These are phyloP conservation scores for Pythium aristosporum DNA, from an alignment of 352 stramenopile species.

Conservation along the genomic window DNA sequence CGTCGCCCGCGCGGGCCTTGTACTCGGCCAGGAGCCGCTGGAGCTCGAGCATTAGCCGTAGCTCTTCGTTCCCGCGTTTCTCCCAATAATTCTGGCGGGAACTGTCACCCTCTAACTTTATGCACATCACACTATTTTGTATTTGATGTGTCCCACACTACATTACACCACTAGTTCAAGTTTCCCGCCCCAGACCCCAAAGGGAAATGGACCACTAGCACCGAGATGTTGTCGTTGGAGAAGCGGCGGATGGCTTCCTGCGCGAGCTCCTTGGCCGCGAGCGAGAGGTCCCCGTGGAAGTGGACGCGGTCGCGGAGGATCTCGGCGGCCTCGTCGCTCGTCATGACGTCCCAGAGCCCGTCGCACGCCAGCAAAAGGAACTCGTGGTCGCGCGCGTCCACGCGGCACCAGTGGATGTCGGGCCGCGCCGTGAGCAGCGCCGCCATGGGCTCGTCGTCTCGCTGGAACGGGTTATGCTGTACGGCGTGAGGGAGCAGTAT, in stretches of 20 bases:
- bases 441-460: slow-evolving; percentile 53
- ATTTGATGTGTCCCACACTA: neutral
- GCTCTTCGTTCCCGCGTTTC: neutral
- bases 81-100: slow-evolving; percentile 7
- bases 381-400: slow-evolving; percentile 41
- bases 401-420: slow-evolving; percentile 42
- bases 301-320: slow-evolving; percentile 54
- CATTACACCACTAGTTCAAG: neutral
- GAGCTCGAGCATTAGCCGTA: slow-evolving; percentile 22
- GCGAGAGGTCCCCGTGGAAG: slow-evolving; percentile 51
- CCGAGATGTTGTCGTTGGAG: slow-evolving; percentile 83
- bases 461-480: slow-evolving; percentile 35
- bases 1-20: slow-evolving; percentile 10
- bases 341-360: slow-evolving; percentile 83
- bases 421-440: slow-evolving; percentile 52
- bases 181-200: neutral
- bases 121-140: slow-evolving; percentile 9
- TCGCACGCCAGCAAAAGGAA: slow-evolving; percentile 83
- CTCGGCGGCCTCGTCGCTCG: slow-evolving; percentile 53
- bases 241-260: slow-evolving; percentile 71
- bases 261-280: slow-evolving; percentile 67
- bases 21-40: slow-evolving; percentile 24
- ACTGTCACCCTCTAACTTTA: slow-evolving; percentile 1
- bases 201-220: slow-evolving; percentile 36
- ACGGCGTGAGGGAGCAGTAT: slow-evolving; percentile 20